Base-by-base conservation (phyloP, 208 protist genomes). In the Trypanosomatidae sp. region DNA sequence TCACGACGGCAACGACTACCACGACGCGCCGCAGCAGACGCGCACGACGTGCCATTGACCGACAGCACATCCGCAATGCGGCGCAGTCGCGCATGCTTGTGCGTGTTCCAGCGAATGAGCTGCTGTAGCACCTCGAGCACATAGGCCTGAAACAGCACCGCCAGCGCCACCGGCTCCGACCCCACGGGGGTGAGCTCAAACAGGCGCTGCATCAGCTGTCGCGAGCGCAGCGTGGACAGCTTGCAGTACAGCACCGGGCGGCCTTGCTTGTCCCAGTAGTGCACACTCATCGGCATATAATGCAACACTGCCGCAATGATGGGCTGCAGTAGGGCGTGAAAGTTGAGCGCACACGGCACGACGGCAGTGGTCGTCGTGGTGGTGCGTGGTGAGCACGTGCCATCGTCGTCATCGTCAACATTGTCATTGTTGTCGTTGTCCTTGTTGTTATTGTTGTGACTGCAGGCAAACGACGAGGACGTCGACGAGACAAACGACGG, bases 251-350 rank as follows among this genome's bases (percentile, higher is more conserved):
- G 48, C n/a, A 84, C 64, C 2, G 78, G 78, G 38, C 53, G 69
- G 3, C 73, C 78, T 16, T 65, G 43, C 6, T 70, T 64, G 52
- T 88, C 78, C 56, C 66, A 81, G 58, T 84, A 78, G 43, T 88
- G 78, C 27, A 88, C 66, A 20, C 53, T 61, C 13, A 66, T 64
- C 5, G 64, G 57, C 10, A 70, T 48, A 37, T 73, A 51, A 33
- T 60, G 43, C 11, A 53, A 46, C 6, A 87, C 46, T 19, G 54
- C 41, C 3, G 33, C 41, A 18, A 73, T 26, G 19, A 87, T 87
- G n/a, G 77, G 71, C 33, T 52, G 3, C 16, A 87, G 51, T n/a
- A 79, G 41, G 8, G 42, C 49, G 43, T 82, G 71, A 27, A 73
- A 69, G 51, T 87, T 69, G 28, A 82, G 37, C 35, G 47, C 47